A percentile compares a stretch with the other conserved stretches of the same genome.
phyloP scores from a whole-genome alignment of 345 rosid species.

The Stellera chamaejasme region DNA sequence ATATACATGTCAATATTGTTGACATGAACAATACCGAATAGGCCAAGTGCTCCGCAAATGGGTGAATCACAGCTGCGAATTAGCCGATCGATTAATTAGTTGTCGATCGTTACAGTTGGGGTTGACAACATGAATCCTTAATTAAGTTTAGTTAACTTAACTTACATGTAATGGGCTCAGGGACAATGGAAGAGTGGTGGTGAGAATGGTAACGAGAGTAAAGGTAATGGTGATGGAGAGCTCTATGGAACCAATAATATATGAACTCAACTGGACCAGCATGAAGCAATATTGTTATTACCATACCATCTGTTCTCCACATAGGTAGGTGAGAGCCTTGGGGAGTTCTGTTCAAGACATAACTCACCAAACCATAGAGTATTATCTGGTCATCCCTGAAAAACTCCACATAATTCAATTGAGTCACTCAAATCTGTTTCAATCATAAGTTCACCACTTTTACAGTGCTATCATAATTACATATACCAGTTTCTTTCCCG shows the following conservation, averaged over 20 bases:
- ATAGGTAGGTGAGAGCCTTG: slow-evolving; percentile 33
- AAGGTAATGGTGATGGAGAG: slow-evolving; percentile 73
- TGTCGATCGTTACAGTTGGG: neutral
- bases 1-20: slow-evolving; percentile 22
- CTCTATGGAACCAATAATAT: slow-evolving; percentile 77
- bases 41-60: slow-evolving; percentile 52
- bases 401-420: neutral
- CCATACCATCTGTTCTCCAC: slow-evolving; percentile 56
- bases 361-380: slow-evolving; percentile 43
- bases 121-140: neutral
- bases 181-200: slow-evolving; percentile 78
- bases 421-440: too few relatives aligned
- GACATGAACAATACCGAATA: slow-evolving; percentile 41
- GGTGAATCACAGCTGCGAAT: slow-evolving; percentile 54
- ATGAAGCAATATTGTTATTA: slow-evolving; percentile 41
- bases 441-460: too few relatives aligned
- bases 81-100: too few relatives aligned
- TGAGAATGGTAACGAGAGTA: slow-evolving; percentile 93
- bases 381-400: slow-evolving; percentile 77
- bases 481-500: slow-evolving; percentile 48
- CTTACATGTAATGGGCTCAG: slow-evolving; percentile 78
- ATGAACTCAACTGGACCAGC: slow-evolving; percentile 75
- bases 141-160: neutral
- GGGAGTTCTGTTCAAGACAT: slow-evolving; percentile 11
- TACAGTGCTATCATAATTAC: neutral